These are phyloP conservation scores for Trypanosoma congolense DNA, from an alignment of 208 protist genomes.

Conservation along the genomic window DNA sequence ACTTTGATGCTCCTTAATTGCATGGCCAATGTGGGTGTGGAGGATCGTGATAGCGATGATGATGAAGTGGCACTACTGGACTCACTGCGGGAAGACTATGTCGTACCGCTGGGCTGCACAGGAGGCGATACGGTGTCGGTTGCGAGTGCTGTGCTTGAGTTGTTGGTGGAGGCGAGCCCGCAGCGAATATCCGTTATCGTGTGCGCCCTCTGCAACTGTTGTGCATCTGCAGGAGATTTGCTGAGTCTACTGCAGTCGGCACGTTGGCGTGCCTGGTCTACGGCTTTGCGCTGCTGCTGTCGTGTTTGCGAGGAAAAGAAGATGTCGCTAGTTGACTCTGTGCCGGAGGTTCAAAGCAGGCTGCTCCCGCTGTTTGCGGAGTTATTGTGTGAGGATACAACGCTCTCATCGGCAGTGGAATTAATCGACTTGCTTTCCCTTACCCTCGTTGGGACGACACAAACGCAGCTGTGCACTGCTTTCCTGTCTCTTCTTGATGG, in stretches of 20 bases:
- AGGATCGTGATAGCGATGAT: constrained; percentile 1
- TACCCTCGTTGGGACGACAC: background rate
- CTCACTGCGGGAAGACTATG: constrained; percentile 46
- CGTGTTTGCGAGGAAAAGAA: constrained; percentile 31
- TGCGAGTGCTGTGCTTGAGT: constrained; percentile 39
- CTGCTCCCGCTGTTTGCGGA: constrained; percentile 4
- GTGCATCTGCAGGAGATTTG: background rate
- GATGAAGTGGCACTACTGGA: constrained; percentile 22
- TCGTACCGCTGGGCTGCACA: constrained; percentile 51
- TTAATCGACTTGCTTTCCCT: constrained; percentile 9
- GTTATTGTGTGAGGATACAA: background rate
- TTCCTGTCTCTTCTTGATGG: constrained; percentile 11
- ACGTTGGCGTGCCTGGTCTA: constrained; percentile 16
- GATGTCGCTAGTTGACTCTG: constrained; percentile 16
- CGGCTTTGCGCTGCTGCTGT: constrained; percentile 19
- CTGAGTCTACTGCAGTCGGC: background rate
- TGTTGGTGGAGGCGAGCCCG: constrained; percentile 41
- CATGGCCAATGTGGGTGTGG: constrained; percentile 21
- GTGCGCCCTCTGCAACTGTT: constrained; percentile 10
- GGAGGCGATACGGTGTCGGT: constrained; percentile 38
- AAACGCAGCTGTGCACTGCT: background rate
- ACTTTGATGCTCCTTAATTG: constrained; percentile 36
- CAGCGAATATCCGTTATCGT: constrained; percentile 10
- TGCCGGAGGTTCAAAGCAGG: constrained; percentile 8
- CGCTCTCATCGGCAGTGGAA: background rate